Percentiles rank a stretch among this genome's conserved stretches.
Evolutionary conservation across 257 asterid species (phyloP).

Genomic region (Ehretia macrophylla): DNA sequence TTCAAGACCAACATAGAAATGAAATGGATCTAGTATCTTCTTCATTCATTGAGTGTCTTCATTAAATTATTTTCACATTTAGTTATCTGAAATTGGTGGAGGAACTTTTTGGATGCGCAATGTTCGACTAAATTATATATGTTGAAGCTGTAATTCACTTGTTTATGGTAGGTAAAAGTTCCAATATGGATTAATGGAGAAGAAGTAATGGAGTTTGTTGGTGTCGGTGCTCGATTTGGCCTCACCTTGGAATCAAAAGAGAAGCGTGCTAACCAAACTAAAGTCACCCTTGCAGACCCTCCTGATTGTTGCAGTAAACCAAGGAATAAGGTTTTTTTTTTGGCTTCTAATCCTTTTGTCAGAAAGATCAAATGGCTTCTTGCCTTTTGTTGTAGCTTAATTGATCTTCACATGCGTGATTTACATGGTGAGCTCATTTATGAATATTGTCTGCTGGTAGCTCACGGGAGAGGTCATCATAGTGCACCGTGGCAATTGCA

Average conservation of each 20-base stretch:
- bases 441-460: constrained; percentile 28
- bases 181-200: constrained; percentile 71
- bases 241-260: constrained; percentile 89
- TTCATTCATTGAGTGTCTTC: too few species aligned
- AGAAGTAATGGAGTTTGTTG: constrained; percentile 85
- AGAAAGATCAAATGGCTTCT: neutral
- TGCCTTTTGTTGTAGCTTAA: neutral
- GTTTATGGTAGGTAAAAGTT: constrained; percentile 68
- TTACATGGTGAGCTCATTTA: constrained; percentile 10
- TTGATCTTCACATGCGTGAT: constrained; percentile 1
- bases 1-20: too few species aligned
- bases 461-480: constrained; percentile 81
- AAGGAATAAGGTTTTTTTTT: constrained; percentile 59
- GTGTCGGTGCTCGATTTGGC: constrained; percentile 97
- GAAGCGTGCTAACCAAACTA: constrained; percentile 88
- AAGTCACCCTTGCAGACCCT: constrained; percentile 82
- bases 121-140: too few species aligned
- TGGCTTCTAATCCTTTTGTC: constrained; percentile 10
- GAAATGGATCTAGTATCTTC: too few species aligned
- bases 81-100: too few species aligned
- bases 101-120: too few species aligned
- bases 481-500: constrained; percentile 87
- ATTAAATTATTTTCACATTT: too few species aligned
- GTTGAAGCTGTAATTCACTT: too few species aligned
- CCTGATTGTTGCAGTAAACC: constrained; percentile 86